Conservation (phyloP, 768 basidiomycete genomes). For the Rhizopogon vinicolor region DNA sequence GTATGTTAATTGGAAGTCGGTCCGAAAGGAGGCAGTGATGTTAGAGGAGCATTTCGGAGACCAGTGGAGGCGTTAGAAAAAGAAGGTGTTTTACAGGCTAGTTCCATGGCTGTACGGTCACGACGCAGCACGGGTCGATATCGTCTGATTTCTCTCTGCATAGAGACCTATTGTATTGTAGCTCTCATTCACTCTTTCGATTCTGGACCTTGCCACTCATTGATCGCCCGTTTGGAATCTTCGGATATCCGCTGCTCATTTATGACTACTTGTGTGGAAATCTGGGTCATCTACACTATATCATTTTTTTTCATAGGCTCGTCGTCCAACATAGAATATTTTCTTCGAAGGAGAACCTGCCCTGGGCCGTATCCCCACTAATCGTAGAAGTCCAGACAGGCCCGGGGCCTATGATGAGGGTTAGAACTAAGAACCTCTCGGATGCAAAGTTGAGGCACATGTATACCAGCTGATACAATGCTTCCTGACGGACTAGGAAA, state of each 20-base stretch:
- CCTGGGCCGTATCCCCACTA: too few species aligned
- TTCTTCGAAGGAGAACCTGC: neutral
- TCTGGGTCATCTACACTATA: conserved; percentile 26
- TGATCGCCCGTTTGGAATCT: neutral
- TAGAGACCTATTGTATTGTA: conserved; percentile 23
- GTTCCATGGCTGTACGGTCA: conserved; percentile 7
- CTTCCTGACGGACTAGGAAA: too few species aligned
- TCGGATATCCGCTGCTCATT: conserved; percentile 13
- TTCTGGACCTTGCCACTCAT: neutral
- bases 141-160: conserved; percentile 8
- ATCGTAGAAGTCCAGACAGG: too few species aligned
- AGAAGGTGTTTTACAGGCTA: neutral
- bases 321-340: neutral
- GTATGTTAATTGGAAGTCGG: conserved; percentile 2
- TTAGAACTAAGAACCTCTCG: too few species aligned
- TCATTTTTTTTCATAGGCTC: conserved; percentile 2
- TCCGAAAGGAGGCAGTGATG: conserved; percentile 11
- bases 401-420: too few species aligned
- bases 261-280: conserved; percentile 20
- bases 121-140: conserved; percentile 9
- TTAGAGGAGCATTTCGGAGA: conserved; percentile 6
- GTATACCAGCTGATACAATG: too few species aligned
- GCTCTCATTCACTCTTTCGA: conserved; percentile 1
- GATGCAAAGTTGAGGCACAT: too few species aligned
- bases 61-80: conserved; percentile 5